Conservation (phyloP, 768 basidiomycete genomes). For the Tulasnella sp. region DNA sequence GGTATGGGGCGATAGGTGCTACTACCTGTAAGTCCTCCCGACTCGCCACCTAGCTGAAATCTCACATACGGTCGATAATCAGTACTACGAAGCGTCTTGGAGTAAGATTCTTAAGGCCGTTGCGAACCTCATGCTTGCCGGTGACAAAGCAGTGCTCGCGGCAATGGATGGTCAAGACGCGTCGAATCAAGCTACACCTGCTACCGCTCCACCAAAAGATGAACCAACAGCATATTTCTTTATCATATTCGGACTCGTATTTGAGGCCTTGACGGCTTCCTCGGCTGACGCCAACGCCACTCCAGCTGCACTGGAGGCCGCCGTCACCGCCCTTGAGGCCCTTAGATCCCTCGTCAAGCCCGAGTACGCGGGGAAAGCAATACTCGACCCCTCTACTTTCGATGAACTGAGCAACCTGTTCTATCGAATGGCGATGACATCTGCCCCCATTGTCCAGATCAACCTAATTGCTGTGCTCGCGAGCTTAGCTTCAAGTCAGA, state of each 20-base stretch:
- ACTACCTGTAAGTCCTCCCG: conserved; percentile 67
- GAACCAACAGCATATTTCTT: conserved; percentile 86
- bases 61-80: conserved; percentile 4
- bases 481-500: conserved; percentile 54
- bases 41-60: conserved; percentile 30
- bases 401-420: conserved; percentile 88
- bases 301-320: conserved; percentile 50
- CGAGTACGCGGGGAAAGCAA: conserved; percentile 77
- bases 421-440: conserved; percentile 89
- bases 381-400: conserved; percentile 80
- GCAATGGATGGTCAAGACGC: conserved; percentile 80
- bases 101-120: conserved; percentile 82
- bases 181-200: conserved; percentile 39
- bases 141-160: conserved; percentile 67
- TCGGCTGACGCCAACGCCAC: conserved; percentile 60
- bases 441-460: conserved; percentile 69
- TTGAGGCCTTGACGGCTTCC: conserved; percentile 76
- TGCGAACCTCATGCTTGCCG: conserved; percentile 71
- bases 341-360: conserved; percentile 79
- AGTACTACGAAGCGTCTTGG: conserved; percentile 92
- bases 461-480: conserved; percentile 72
- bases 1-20: conserved; percentile 90
- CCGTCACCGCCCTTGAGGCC: conserved; percentile 69
- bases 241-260: conserved; percentile 90
- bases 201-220: conserved; percentile 43